Percentiles rank a stretch among this genome's conserved stretches.
Conservation (phyloP, 495 filamentous ascomycete species). For the Pseudoneurospora amorphoporcata region DNA sequence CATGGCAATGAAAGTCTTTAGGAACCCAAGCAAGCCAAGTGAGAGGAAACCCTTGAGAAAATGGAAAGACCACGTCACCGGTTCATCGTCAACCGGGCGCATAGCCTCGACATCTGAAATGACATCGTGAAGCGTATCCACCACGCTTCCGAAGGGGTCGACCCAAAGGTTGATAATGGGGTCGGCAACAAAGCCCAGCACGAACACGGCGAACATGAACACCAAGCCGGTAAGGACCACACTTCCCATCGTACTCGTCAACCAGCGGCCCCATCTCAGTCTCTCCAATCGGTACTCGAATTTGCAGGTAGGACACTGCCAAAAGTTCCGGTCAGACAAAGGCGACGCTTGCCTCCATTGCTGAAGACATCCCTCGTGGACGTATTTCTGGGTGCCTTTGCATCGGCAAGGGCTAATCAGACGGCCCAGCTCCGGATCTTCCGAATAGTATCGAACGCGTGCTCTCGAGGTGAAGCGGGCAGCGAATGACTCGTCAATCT, state of each 20-base stretch:
- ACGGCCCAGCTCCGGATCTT: conserved; percentile 63
- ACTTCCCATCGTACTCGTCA: conserved; percentile 57
- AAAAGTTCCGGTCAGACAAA: conserved; percentile 58
- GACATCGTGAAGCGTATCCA: conserved; percentile 27
- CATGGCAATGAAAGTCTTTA: conserved; percentile 66
- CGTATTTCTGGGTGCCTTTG: conserved; percentile 84
- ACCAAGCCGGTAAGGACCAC: conserved; percentile 58
- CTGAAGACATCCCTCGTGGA: conserved; percentile 89
- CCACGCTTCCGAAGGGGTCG: conserved; percentile 50
- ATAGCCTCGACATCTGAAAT: conserved; percentile 26
- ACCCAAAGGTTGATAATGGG: conserved; percentile 84
- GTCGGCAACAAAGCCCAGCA: conserved; percentile 84
- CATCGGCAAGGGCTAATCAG: conserved; percentile 90
- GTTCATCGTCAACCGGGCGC: conserved; percentile 31
- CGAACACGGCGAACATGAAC: conserved; percentile 57
- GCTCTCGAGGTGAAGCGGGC: conserved; percentile 49
- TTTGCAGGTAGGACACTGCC: conserved; percentile 79
- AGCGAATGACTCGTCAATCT: conserved; percentile 49
- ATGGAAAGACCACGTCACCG: conserved; percentile 61
- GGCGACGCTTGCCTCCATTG: conserved; percentile 73
- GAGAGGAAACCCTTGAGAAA: conserved; percentile 80
- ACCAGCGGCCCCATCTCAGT: conserved; percentile 62
- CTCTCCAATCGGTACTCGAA: conserved; percentile 77
- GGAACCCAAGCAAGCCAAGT: conserved; percentile 73
- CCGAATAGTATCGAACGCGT: conserved; percentile 64